phyloP scores from a whole-genome alignment of 2,329 filamentous ascomycete genomes.

The Chalaropsis thielavioides region DNA sequence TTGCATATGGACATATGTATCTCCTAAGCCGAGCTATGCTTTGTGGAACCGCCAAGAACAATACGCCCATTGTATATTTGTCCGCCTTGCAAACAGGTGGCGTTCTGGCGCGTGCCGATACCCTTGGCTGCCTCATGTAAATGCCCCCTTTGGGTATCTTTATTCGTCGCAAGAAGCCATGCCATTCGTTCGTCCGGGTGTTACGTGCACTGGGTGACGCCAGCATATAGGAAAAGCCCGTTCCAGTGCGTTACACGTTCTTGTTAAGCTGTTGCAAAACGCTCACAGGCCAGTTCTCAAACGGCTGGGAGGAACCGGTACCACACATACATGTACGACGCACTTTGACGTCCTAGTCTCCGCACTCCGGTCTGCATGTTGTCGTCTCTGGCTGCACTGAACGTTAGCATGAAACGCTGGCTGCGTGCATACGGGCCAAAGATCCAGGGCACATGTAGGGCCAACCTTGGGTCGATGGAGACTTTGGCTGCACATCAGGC shows the following conservation, averaged over 20 bases:
- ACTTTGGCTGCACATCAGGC: background rate
- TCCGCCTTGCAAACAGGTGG: background rate
- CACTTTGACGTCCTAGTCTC: background rate
- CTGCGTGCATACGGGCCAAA: background rate
- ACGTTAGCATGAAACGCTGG: background rate
- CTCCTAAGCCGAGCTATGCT: background rate
- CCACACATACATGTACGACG: background rate
- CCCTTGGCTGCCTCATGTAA: background rate
- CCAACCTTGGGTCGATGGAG: background rate
- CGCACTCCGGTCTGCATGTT: background rate
- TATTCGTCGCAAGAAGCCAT: background rate
- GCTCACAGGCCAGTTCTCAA: background rate
- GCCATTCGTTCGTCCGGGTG: background rate
- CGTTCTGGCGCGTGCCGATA: background rate
- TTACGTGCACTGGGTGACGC: slow-evolving; percentile 1
- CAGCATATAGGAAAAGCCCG: background rate
- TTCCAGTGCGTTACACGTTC: background rate
- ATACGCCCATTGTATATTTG: background rate
- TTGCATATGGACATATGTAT: background rate
- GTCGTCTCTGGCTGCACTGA: background rate
- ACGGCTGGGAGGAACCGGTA: background rate
- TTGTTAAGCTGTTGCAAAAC: background rate
- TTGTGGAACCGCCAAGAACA: background rate
- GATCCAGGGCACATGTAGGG: background rate
- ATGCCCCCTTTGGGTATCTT: background rate